Percentiles rank a stretch among this genome's conserved stretches.
These are phyloP conservation scores for Pleurotus pulmonarius DNA, from an alignment of 768 basidiomycete genomes.

Conservation along the genomic window DNA sequence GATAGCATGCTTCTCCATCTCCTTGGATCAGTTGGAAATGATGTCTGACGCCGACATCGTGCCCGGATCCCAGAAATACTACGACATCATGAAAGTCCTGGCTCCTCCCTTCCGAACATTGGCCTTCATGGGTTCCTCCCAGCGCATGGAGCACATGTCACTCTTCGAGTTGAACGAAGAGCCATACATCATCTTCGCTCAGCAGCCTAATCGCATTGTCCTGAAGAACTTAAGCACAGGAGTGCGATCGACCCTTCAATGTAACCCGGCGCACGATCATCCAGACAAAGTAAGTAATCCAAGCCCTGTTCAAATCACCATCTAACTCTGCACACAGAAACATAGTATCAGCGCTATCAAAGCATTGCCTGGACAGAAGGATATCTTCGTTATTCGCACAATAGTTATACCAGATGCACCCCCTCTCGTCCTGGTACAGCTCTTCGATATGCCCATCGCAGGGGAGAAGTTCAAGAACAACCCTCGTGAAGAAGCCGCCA, in stretches of 20 bases:
- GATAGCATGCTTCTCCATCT: constrained; percentile 36
- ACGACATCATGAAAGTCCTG: constrained; percentile 27
- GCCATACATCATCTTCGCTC: constrained; percentile 39
- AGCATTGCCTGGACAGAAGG: constrained; percentile 45
- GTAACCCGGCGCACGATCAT: constrained; percentile 26
- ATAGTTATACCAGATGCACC: constrained; percentile 17
- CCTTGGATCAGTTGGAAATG: constrained; percentile 39
- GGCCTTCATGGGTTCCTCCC: constrained; percentile 30
- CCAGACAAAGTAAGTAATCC: constrained; percentile 18
- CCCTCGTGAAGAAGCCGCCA: constrained; percentile 16
- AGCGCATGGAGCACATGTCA: constrained; percentile 32
- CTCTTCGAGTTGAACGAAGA: constrained; percentile 39
- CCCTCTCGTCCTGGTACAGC: constrained; percentile 17
- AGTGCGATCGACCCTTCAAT: constrained; percentile 33
- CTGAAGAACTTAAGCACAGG: constrained; percentile 36
- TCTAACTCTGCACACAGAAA: constrained; percentile 24
- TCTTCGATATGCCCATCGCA: constrained; percentile 17
- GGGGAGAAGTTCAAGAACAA: constrained; percentile 9
- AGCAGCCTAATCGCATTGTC: constrained; percentile 35
- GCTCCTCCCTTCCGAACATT: constrained; percentile 38
- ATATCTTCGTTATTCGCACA: constrained; percentile 49
- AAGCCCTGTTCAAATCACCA: not conserved
- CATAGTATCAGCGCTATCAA: constrained; percentile 51
- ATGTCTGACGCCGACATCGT: constrained; percentile 37
- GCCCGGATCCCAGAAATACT: constrained; percentile 34